A percentile compares a stretch with the other conserved stretches of the same genome.
These are phyloP conservation scores for Aspergillaceae sp. DNA, from an alignment of 2,329 filamentous ascomycete genomes.

Conservation along the genomic window DNA sequence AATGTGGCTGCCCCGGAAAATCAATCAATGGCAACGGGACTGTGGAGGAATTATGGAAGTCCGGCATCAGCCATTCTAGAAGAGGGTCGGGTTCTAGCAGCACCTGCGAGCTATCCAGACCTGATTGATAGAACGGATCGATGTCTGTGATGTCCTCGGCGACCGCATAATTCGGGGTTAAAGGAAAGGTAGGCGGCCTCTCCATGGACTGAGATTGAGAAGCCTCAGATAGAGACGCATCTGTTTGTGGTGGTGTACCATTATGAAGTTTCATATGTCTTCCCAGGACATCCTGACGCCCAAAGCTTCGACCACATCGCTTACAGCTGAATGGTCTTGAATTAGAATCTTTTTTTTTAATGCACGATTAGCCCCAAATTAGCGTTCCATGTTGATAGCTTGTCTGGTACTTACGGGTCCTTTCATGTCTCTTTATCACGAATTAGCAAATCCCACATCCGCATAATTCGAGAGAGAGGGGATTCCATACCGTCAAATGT, in stretches of 20 bases:
- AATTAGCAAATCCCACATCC: not conserved
- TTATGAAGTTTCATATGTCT: conserved; percentile 13
- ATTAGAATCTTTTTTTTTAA: conserved; percentile 9
- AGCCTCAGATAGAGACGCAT: not conserved
- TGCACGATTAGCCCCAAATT: not conserved
- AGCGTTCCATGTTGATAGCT: no score
- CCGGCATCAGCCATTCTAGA: conserved; percentile 11
- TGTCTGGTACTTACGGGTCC: conserved; percentile 4
- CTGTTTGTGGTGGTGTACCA: not conserved
- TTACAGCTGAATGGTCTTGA: conserved; percentile 13
- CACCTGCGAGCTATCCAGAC: not conserved
- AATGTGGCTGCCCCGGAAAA: not conserved
- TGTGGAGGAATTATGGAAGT: conserved; percentile 3
- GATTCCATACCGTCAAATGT: conserved; percentile 9
- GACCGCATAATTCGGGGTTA: not conserved
- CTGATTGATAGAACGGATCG: not conserved
- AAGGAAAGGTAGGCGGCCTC: not conserved
- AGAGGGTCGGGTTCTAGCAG: conserved; percentile 5
- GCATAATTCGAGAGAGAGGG: not conserved
- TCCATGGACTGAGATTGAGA: not conserved
- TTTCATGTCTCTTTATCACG: conserved; percentile 7
- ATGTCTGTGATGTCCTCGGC: no score
- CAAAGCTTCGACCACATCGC: conserved; percentile 12
- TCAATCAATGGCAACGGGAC: conserved; percentile 6
- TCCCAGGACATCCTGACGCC: conserved; percentile 14